phyloP scores from a whole-genome alignment of 768 basidiomycete genomes.

The Rhodosporidiobolus odoratus region DNA sequence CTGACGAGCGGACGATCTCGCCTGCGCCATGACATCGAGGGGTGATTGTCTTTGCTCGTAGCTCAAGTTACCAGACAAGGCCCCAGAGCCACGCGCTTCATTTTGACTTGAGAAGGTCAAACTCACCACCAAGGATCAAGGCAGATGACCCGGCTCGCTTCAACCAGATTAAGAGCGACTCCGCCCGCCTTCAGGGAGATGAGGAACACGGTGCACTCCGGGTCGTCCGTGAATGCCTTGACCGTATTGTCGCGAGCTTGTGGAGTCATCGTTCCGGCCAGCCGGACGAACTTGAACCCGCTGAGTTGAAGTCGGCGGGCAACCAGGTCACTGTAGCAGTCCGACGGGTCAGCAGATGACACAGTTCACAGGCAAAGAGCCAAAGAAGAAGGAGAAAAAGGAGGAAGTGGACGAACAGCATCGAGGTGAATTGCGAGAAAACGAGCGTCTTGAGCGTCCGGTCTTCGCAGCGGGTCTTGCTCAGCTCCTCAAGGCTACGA shows the following conservation, averaged over 20 bases:
- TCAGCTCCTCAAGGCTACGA: conserved; percentile 71
- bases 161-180: conserved; percentile 76
- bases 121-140: conserved; percentile 71
- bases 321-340: conserved; percentile 61
- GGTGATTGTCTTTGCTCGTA: too few species aligned
- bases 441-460: conserved; percentile 93
- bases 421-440: conserved; percentile 91
- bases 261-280: conserved; percentile 96
- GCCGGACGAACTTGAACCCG: conserved; percentile 83
- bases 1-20: too few species aligned
- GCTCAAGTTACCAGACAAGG: too few species aligned
- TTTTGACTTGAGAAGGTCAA: too few species aligned
- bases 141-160: conserved; percentile 45
- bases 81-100: too few species aligned
- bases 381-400: too few species aligned
- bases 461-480: conserved; percentile 73
- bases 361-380: background rate
- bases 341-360: background rate
- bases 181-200: conserved; percentile 91
- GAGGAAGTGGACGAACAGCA: conserved; percentile 51
- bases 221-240: conserved; percentile 43
- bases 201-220: conserved; percentile 93
- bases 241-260: conserved; percentile 69
- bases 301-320: conserved; percentile 85
- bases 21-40: too few species aligned